Evolutionary conservation across 768 basidiomycete species (phyloP), one percentile per base, ranked within the genome.

Genomic region (Sarcomyxa edulis): DNA sequence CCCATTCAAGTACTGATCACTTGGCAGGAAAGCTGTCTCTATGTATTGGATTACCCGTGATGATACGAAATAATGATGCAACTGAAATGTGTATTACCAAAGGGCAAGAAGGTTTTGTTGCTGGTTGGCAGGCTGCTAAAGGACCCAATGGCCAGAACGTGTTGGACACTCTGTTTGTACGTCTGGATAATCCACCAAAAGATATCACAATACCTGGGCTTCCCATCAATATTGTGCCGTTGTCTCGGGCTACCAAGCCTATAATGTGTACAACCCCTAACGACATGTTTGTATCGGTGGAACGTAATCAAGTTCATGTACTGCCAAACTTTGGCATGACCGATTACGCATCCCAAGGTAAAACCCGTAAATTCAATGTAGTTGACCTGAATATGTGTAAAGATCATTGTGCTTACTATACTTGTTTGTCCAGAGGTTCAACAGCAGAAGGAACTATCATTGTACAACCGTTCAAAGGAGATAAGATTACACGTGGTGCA

Each of bases 21-120:
- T 37, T 57, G 16, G 50, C 60, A 8, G 58, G 54, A 16, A 51
- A 53, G 21, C 39, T 69, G 2, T 37, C 46, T 7, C 29, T 62
- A 15, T 61, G 59, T 42, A 14, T 54, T 11, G 61, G 59, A 2
- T 44, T 62, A 32, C 66, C 67, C n/a, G 45, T 64, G 1, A 56
- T 61, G 39, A 53, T 64, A 7, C 33, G 49, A n/a, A 30, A 50
- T 27, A 65, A 65, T 48, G 41, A 42, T 34, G 60, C 62, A 3
- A 60, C 56, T 24, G 58, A 60, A 21, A 35, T 54, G 4, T 55
- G 56, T 32, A 56, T 59, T 3, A 61, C 60, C 2, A 57, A 56
- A 29, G 59, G 59, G 2, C 56, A 59, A 39, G 57, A 61, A 35
- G 62, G 45, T 1, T 29, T 34, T 38, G 60, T 64, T 4, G 38